Percentiles rank a stretch among this genome's conserved stretches.
These are phyloP conservation scores for Tillandsia leiboldiana DNA, from an alignment of 176 grass and related monocot genomes.

Conservation along the genomic window DNA sequence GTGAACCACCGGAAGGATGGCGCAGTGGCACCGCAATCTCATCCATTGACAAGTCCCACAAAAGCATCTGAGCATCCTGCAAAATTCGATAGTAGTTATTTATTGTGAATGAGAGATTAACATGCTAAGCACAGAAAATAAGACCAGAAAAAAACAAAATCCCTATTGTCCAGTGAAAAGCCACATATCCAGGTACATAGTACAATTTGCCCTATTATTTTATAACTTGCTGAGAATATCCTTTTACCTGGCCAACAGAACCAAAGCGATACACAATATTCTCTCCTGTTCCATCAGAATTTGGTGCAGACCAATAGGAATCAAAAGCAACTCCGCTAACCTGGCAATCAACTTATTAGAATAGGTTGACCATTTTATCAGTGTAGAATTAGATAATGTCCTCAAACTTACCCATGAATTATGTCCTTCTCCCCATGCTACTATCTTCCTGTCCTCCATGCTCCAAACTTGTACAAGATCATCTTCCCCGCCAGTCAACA, in stretches of 20 bases:
- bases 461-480: conserved; percentile 99
- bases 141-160: conserved; percentile 2
- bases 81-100: conserved; percentile 11
- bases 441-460: conserved; percentile 86
- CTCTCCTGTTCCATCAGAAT: conserved; percentile 60
- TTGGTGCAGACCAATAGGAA: conserved; percentile 77
- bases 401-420: conserved; percentile 77
- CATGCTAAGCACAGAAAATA: conserved; percentile 9
- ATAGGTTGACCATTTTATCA: not conserved
- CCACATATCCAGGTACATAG: conserved; percentile 6
- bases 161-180: not conserved
- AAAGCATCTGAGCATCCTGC: conserved; percentile 79
- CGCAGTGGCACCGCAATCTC: conserved; percentile 72
- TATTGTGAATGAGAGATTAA: conserved; percentile 7
- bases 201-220: not conserved
- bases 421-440: conserved; percentile 92
- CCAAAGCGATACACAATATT: conserved; percentile 88
- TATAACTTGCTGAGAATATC: conserved; percentile 12
- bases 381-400: not conserved
- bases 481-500: conserved; percentile 89
- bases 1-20: conserved; percentile 51
- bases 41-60: conserved; percentile 83
- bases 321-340: conserved; percentile 95
- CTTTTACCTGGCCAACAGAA: conserved; percentile 81
- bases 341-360: conserved; percentile 35